These are phyloP conservation scores for Fistulifera solaris DNA, from an alignment of 108 stramenopile genomes.

Conservation along the genomic window DNA sequence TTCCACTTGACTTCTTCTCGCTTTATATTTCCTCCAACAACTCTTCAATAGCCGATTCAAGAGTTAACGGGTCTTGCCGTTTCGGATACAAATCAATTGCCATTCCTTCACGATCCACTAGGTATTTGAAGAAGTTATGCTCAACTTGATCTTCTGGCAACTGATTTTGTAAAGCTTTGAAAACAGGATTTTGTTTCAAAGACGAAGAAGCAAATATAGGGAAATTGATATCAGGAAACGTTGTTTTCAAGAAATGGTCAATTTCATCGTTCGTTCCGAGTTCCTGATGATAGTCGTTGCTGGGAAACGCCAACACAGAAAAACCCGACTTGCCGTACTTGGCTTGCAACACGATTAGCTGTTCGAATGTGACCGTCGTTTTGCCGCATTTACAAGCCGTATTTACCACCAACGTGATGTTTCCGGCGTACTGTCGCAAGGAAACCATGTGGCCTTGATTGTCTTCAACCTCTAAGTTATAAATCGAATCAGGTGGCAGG, in stretches of 20 bases:
- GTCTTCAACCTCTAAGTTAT: constrained; percentile 35
- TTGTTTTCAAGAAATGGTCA: constrained; percentile 31
- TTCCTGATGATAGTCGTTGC: constrained; percentile 74
- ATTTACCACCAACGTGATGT: constrained; percentile 63
- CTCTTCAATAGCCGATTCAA: constrained; percentile 50
- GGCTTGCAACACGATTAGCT: constrained; percentile 45
- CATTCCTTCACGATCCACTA: constrained; percentile 53
- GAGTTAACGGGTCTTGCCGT: constrained; percentile 36
- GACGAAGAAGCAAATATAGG: constrained; percentile 45
- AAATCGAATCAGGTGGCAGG: constrained; percentile 60
- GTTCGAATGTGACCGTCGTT: constrained; percentile 54
- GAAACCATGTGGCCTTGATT: constrained; percentile 34
- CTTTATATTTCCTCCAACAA: constrained; percentile 30
- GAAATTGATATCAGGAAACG: constrained; percentile 55
- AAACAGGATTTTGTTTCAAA: constrained; percentile 47
- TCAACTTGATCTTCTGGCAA: constrained; percentile 27
- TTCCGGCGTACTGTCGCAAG: constrained; percentile 43
- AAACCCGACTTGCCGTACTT: constrained; percentile 39
- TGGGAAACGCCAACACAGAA: constrained; percentile 66
- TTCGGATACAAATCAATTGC: constrained; percentile 53
- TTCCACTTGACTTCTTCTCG: too few species aligned
- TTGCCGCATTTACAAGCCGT: constrained; percentile 77
- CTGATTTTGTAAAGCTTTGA: constrained; percentile 39
- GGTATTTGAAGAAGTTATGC: constrained; percentile 77
- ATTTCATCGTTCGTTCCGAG: constrained; percentile 56